Percentiles rank a stretch among this genome's conserved stretches.
Evolutionary conservation across 495 filamentous ascomycete genomes (phyloP).

Genomic region (Cairneyella variabilis): DNA sequence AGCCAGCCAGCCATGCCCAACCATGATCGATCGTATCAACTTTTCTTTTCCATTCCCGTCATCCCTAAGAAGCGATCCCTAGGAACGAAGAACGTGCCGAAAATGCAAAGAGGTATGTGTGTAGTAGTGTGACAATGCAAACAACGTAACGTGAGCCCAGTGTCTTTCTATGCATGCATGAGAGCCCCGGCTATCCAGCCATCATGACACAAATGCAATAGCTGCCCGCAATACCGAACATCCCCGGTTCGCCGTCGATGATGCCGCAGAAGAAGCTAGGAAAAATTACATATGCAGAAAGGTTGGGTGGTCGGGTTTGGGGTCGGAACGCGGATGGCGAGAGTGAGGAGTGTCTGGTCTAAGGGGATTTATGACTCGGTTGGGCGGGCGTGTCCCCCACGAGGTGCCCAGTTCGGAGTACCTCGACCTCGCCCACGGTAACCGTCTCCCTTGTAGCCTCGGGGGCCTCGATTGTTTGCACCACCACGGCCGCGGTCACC

Average conservation of each 20-base stretch:
- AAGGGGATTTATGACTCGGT: constrained; percentile 20
- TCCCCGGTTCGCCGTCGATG: constrained; percentile 25
- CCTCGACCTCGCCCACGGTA: constrained; percentile 40
- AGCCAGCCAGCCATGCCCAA: too few relatives aligned
- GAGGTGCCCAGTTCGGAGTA: constrained; percentile 11
- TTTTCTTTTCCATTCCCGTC: too few relatives aligned
- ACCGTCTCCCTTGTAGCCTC: constrained; percentile 44
- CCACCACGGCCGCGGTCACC: constrained; percentile 53
- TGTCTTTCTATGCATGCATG: too few relatives aligned
- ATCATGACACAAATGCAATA: constrained; percentile 27
- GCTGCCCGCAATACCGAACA: constrained; percentile 13
- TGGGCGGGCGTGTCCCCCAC: constrained; percentile 20
- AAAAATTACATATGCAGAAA: constrained; percentile 20
- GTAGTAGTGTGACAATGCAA: too few relatives aligned
- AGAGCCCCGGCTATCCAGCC: too few relatives aligned
- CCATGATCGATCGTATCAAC: too few relatives aligned
- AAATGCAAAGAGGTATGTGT: too few relatives aligned
- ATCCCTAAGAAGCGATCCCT: too few relatives aligned
- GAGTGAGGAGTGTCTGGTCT: neutral
- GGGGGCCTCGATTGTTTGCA: constrained; percentile 44
- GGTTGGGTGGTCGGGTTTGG: neutral
- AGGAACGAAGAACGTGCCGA: too few relatives aligned
- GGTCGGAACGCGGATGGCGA: neutral
- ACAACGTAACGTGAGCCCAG: too few relatives aligned
- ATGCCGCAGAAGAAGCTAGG: constrained; percentile 24